Base-by-base conservation (phyloP, 2,329 filamentous ascomycete species). In the Penicillium decumbens region DNA sequence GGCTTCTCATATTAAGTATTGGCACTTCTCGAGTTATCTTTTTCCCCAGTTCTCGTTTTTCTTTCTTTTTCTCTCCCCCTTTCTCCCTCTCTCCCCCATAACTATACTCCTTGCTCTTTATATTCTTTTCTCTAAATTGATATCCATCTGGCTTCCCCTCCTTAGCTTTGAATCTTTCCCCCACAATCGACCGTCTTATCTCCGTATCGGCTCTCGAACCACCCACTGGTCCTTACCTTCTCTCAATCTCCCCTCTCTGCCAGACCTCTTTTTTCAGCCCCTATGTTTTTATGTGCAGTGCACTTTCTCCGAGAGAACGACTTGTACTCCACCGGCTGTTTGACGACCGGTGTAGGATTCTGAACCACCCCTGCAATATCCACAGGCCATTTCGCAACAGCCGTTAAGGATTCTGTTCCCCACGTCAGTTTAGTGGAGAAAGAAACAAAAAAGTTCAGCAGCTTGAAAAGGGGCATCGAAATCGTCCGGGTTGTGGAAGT, bases 371-470 rank as follows among this genome's bases (percentile, higher is more conserved):
- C 53, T 56, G 55, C 57, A 57, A 57, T 42, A 50, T 45, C 40
- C 45, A 57, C 54, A 57, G 64, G 25, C 60, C 58, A 43, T 53
- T 62, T 66, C 59, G 47, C 56, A 63, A 66, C 56, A 51, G 51
- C 54, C 50, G 50, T 63, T 56, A 60, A 28, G 45, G 46, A 50
- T 55, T 59, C 56, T 55, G 53, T 55, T 56, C 55, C 55, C 55
- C 51, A 54, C 50, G 45, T 50, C 43, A 43, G 53, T 53, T 53
- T 53, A 37, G 47, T 32, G 53, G 44, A 52, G 50, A 43, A 41
- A 45, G 38, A 45, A 50, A 13, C 23, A 23, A 40, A 18, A 18
- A 12, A 37, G 33, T 37, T 23, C 33, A 37, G 12, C 15, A 3
- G 18, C 20, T 9, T 37, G 18, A 37, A 37, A 23, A 37, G 33